A percentile compares a stretch with the other conserved stretches of the same genome.
Conservation (phyloP, 2,329 filamentous ascomycete species). For the Hortaea sp. region DNA sequence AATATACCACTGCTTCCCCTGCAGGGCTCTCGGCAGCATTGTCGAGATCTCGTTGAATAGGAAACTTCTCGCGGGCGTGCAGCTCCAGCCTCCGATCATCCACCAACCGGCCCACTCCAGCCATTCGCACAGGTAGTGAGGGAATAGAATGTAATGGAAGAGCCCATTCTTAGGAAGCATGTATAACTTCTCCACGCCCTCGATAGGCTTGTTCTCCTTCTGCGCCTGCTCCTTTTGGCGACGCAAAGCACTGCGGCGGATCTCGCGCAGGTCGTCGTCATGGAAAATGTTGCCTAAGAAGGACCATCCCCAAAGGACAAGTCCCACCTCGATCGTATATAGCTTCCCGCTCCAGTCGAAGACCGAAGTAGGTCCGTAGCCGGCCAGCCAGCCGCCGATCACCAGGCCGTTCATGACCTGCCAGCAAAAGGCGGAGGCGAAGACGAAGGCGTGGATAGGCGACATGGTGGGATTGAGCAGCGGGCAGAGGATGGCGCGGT, state of each 20-base stretch:
- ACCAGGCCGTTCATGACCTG: constrained; percentile 72
- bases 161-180: constrained; percentile 74
- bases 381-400: constrained; percentile 71
- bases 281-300: constrained; percentile 76
- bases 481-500: constrained; percentile 77
- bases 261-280: constrained; percentile 81
- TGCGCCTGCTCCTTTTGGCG: constrained; percentile 42
- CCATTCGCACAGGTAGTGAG: constrained; percentile 96
- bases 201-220: constrained; percentile 34
- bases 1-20: constrained; percentile 76
- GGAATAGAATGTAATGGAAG: constrained; percentile 74
- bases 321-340: constrained; percentile 48
- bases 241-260: constrained; percentile 59
- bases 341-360: constrained; percentile 40
- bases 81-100: constrained; percentile 56
- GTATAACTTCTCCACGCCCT: constrained; percentile 69
- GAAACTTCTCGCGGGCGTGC: constrained; percentile 69
- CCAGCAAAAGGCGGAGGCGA: constrained; percentile 55
- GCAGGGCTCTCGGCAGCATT: constrained; percentile 79
- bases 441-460: constrained; percentile 66
- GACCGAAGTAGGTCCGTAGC: constrained; percentile 60
- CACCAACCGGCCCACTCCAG: constrained; percentile 89
- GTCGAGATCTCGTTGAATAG: constrained; percentile 77
- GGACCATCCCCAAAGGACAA: constrained; percentile 66
- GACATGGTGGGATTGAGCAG: constrained; percentile 82